phyloP scores from a whole-genome alignment of 2,329 filamentous ascomycete species.

The Nothomitra cinnamomea region DNA sequence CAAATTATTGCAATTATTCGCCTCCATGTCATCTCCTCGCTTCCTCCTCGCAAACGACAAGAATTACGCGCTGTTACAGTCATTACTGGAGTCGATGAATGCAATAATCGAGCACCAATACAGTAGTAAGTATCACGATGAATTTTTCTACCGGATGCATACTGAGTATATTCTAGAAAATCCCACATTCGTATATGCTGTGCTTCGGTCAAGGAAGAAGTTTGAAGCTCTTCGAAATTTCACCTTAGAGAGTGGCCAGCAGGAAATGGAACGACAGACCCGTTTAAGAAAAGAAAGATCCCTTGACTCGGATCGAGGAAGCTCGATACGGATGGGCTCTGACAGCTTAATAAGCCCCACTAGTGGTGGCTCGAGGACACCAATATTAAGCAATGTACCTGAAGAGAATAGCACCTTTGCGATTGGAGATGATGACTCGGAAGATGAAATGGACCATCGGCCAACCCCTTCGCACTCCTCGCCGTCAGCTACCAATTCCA shows the following conservation, averaged over 20 bases:
- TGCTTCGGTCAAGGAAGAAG: conserved; percentile 62
- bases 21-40: conserved; percentile 81
- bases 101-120: conserved; percentile 82
- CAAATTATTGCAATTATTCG: conserved; percentile 74
- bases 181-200: conserved; percentile 59
- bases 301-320: conserved; percentile 11
- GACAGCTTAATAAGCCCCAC: conserved; percentile 52
- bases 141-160: not conserved
- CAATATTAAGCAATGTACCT: conserved; percentile 48
- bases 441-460: conserved; percentile 36
- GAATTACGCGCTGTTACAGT: conserved; percentile 67
- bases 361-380: conserved; percentile 32
- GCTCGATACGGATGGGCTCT: conserved; percentile 35
- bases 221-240: conserved; percentile 77
- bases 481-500: conserved; percentile 35
- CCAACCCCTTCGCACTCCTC: conserved; percentile 40
- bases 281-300: conserved; percentile 46
- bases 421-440: conserved; percentile 64
- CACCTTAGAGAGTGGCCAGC: conserved; percentile 78
- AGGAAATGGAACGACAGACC: conserved; percentile 71
- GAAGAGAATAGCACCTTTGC: conserved; percentile 71
- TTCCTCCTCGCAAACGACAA: conserved; percentile 85
- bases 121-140: conserved; percentile 37
- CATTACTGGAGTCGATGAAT: conserved; percentile 76
- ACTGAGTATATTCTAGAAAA: conserved; percentile 43